These are phyloP conservation scores for Coccomyxa sp. DNA, from an alignment of 139 green algal genomes.

Conservation along the genomic window DNA sequence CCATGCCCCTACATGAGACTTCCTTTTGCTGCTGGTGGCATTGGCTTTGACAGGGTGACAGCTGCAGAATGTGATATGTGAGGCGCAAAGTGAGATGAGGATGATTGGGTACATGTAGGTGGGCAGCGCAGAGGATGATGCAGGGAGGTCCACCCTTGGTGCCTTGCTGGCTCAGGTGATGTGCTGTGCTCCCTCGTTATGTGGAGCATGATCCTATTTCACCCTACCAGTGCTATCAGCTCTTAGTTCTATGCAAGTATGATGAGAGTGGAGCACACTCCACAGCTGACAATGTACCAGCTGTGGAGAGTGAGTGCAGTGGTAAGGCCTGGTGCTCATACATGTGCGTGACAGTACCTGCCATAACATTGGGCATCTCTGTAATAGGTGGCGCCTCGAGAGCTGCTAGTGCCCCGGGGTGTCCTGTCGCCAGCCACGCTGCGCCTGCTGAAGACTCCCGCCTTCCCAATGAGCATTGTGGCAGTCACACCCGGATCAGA, in stretches of 20 bases:
- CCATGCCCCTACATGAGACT: too few relatives aligned
- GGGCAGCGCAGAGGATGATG: slow-evolving; percentile 21
- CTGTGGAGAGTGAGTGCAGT: background rate
- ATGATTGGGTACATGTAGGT: background rate
- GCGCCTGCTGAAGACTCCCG: slow-evolving; percentile 12
- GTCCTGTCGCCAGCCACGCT: slow-evolving; percentile 1
- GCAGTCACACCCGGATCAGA: slow-evolving; percentile 11
- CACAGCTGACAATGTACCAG: background rate
- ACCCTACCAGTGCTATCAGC: background rate
- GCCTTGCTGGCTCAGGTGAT: slow-evolving; percentile 41
- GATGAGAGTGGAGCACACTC: too few relatives aligned
- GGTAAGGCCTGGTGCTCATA: background rate
- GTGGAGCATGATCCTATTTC: background rate
- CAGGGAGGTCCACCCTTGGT: slow-evolving; percentile 26
- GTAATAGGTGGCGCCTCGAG: slow-evolving; percentile 23
- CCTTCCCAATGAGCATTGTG: slow-evolving; percentile 10
- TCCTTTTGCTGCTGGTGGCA: too few relatives aligned
- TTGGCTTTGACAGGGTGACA: too few relatives aligned
- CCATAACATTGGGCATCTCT: background rate
- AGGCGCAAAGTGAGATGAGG: too few relatives aligned
- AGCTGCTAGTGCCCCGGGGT: slow-evolving; percentile 14
- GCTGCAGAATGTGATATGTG: too few relatives aligned
- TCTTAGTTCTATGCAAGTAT: background rate
- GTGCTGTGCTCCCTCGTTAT: too few relatives aligned
- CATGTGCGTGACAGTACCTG: background rate